Base-by-base conservation (phyloP, 2,329 filamentous ascomycete species). In the Aureobasidium sp. region DNA sequence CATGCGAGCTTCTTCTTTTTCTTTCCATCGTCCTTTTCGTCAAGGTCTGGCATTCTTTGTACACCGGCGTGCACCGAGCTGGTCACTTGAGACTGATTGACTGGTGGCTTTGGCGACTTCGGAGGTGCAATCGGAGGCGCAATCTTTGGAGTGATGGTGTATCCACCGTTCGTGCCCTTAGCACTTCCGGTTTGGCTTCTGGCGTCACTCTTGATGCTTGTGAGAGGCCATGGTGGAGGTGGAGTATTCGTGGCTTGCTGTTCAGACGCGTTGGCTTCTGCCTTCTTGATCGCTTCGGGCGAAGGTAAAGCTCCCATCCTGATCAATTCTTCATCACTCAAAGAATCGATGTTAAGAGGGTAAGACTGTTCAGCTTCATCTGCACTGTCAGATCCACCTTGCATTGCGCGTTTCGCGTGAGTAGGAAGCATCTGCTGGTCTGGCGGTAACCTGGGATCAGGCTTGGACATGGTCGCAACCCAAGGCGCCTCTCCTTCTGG, bases 351-450 rank as follows among this genome's bases (percentile, higher is more conserved):
- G 64, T 96, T 87, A 65, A 96, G 92, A 72, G 96, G 97, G 29
- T 88, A 82, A 63, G 85, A 90, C 3, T 91, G 91, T 65, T 90
- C 89, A 66, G 90, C 91, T 65, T 92, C 92, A 74, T 97, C 90
- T 66, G 92, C 92, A 74, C 97, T 90, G 75, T 95, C 91, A 92
- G 91, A 97, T 73, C 93, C 90, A 74, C 97, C 91, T 77, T 97
- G 93, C 73, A 94, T 90, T 74, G 97, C 82, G 62, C 90, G 84
- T 70, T 88, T 91, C 14, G 94, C 94, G 65, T 97, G 91, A 0
- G 94, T 97, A 0, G 94, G 94, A 12, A 99, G 84, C 59, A 99
- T 86, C 72, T 99, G 94, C 74, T 99, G 90, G 65, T 99, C 94
- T 0, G 91, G 94, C 6, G 94, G 94, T 37, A 99, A 80, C 64